These are phyloP conservation scores for Pelargonium fulgidum DNA, from an alignment of 441 rosid species.

Conservation along the genomic window DNA sequence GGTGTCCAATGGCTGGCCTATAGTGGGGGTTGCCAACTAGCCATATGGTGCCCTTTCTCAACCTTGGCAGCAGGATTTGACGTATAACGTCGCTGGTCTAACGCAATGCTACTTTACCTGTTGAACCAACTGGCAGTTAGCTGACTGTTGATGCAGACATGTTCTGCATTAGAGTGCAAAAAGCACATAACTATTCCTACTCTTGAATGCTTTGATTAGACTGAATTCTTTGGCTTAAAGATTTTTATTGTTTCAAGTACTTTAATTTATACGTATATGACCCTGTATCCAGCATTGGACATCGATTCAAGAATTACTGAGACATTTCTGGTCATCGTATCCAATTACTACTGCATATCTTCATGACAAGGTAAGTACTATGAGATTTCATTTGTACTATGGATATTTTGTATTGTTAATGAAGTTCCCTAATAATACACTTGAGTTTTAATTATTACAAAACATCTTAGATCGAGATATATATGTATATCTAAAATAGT, in stretches of 20 bases:
- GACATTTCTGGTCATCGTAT: slow-evolving; percentile 94
- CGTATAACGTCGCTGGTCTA: neutral
- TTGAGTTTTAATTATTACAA: neutral
- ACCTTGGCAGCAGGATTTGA: too few species aligned
- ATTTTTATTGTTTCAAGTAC: slow-evolving; percentile 22
- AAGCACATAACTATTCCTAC: slow-evolving; percentile 3
- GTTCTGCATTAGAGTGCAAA: slow-evolving; percentile 9
- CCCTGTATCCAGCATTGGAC: slow-evolving; percentile 59
- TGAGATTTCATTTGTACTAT: neutral
- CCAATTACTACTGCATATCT: slow-evolving; percentile 72
- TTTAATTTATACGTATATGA: slow-evolving; percentile 22
- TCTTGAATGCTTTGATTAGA: slow-evolving; percentile 14
- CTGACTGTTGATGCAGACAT: neutral
- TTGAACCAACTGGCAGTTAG: neutral
- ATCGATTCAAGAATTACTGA: slow-evolving; percentile 67
- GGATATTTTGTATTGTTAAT: neutral
- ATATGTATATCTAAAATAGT: neutral
- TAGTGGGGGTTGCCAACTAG: too few species aligned
- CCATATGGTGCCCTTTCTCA: too few species aligned
- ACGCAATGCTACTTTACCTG: neutral
- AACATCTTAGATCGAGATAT: neutral
- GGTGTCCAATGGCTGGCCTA: too few species aligned
- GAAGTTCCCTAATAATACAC: neutral
- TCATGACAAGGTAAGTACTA: slow-evolving; percentile 52
- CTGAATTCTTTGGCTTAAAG: slow-evolving; percentile 14